Evolutionary conservation across 768 basidiomycete genomes (phyloP).

Genomic region (Mycena albidolilacea): DNA sequence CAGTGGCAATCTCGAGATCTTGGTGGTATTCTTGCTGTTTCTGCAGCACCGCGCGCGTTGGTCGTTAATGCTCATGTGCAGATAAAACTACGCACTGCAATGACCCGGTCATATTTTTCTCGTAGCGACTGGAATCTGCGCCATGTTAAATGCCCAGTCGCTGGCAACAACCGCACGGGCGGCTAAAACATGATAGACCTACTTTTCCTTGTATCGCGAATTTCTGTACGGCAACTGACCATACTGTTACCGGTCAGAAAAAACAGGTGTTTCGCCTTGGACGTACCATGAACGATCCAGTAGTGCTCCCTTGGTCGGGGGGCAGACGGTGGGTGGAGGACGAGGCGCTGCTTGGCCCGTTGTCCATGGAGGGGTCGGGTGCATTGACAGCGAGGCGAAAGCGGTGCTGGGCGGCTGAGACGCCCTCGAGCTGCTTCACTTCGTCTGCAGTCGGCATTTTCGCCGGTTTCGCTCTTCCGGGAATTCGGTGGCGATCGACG

Average conservation of each 20-base stretch:
- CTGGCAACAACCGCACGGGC: not conserved
- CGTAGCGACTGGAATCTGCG: slow-evolving; percentile 61
- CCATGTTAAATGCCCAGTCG: not conserved
- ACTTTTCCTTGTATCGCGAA: slow-evolving; percentile 52
- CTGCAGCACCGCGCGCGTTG: slow-evolving; percentile 42
- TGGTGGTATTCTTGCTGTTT: slow-evolving; percentile 54
- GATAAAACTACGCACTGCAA: slow-evolving; percentile 49
- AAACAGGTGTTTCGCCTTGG: not conserved
- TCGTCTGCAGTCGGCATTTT: slow-evolving; percentile 31
- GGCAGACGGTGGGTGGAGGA: not conserved
- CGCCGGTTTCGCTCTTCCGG: not conserved
- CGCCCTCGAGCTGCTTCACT: slow-evolving; percentile 29
- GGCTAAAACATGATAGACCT: slow-evolving; percentile 6
- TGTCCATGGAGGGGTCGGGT: not conserved
- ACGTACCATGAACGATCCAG: slow-evolving; percentile 24
- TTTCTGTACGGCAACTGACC: slow-evolving; percentile 30
- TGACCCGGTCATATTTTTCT: slow-evolving; percentile 62
- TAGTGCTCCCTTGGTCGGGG: slow-evolving; percentile 1
- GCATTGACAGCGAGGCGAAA: slow-evolving; percentile 34
- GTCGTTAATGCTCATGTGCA: not conserved
- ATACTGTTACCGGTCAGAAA: slow-evolving; percentile 18
- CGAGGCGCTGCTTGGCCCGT: not conserved
- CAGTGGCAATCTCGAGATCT: slow-evolving; percentile 56
- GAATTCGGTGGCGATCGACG: slow-evolving; percentile 22
- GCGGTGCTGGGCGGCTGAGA: slow-evolving; percentile 30